Evolutionary conservation across 768 basidiomycete species (phyloP).

Genomic region (Lentinula detonsa): DNA sequence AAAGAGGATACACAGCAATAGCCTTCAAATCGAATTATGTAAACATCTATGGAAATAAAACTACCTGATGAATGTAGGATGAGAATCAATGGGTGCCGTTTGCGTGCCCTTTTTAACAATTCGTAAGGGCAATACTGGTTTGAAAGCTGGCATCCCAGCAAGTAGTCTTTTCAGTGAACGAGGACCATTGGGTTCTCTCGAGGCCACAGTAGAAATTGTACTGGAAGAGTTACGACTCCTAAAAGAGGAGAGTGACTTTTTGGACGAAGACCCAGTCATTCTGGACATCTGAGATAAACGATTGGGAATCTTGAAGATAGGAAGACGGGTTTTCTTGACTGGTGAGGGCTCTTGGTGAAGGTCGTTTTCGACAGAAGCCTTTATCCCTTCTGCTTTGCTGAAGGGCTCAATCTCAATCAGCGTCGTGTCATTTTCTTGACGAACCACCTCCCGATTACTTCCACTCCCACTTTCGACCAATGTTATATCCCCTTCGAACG

Average conservation of each 20-base stretch:
- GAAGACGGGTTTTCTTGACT: neutral
- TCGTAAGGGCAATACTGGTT: constrained; percentile 1
- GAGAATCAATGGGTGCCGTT: neutral
- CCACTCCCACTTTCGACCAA: neutral
- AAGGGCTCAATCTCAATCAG: neutral
- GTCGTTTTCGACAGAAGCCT: neutral
- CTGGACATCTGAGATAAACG: neutral
- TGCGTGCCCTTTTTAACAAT: neutral
- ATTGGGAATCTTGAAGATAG: neutral
- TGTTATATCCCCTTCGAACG: neutral
- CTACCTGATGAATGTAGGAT: neutral
- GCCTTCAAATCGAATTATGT: too few species aligned
- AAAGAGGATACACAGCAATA: too few species aligned
- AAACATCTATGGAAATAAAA: neutral
- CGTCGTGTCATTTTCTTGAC: neutral
- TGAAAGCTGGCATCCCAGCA: neutral
- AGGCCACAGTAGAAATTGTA: neutral
- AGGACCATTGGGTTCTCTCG: neutral
- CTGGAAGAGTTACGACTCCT: constrained; percentile 3
- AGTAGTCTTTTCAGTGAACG: neutral
- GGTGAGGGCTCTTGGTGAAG: neutral
- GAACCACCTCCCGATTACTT: neutral
- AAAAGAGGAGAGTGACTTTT: constrained; percentile 1
- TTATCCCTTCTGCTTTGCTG: neutral
- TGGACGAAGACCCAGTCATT: constrained; percentile 1